Percentiles rank a stretch among this genome's conserved stretches.
These are phyloP conservation scores for Diaporthe sp. DNA, from an alignment of 2,329 filamentous ascomycete genomes.

Conservation along the genomic window DNA sequence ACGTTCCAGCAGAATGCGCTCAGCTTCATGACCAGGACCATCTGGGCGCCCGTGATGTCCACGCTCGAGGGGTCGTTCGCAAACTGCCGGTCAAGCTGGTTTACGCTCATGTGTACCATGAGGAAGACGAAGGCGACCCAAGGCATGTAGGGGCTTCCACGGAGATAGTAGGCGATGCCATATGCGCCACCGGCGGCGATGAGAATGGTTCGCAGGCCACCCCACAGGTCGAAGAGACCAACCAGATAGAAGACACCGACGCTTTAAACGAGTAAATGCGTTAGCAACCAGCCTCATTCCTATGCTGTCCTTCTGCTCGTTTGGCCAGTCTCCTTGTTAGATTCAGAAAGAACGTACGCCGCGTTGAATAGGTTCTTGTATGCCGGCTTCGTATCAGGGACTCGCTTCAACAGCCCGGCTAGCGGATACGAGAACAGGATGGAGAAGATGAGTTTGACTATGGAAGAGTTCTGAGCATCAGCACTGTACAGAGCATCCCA, in stretches of 20 bases:
- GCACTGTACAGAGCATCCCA: not conserved
- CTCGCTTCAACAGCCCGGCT: slow-evolving; percentile 86
- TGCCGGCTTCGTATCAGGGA: slow-evolving; percentile 85
- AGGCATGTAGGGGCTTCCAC: slow-evolving; percentile 90
- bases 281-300: not conserved
- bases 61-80: slow-evolving; percentile 72
- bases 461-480: slow-evolving; percentile 11
- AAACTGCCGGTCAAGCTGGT: slow-evolving; percentile 85
- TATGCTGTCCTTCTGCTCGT: not conserved
- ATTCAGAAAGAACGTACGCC: slow-evolving; percentile 57
- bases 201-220: slow-evolving; percentile 80
- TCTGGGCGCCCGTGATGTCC: slow-evolving; percentile 95
- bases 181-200: slow-evolving; percentile 86
- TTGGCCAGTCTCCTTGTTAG: not conserved
- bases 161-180: slow-evolving; percentile 82
- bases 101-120: slow-evolving; percentile 95
- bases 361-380: slow-evolving; percentile 92
- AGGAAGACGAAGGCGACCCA: slow-evolving; percentile 95
- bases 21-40: slow-evolving; percentile 98
- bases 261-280: slow-evolving; percentile 50
- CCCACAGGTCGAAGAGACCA: slow-evolving; percentile 93
- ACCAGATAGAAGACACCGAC: slow-evolving; percentile 91
- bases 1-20: slow-evolving; percentile 98
- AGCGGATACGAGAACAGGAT: slow-evolving; percentile 94
- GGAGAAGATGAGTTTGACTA: slow-evolving; percentile 92